A percentile compares a stretch with the other conserved stretches of the same genome.
Evolutionary conservation across 2,329 filamentous ascomycete species (phyloP).

Genomic region (Diaporthe sp.): DNA sequence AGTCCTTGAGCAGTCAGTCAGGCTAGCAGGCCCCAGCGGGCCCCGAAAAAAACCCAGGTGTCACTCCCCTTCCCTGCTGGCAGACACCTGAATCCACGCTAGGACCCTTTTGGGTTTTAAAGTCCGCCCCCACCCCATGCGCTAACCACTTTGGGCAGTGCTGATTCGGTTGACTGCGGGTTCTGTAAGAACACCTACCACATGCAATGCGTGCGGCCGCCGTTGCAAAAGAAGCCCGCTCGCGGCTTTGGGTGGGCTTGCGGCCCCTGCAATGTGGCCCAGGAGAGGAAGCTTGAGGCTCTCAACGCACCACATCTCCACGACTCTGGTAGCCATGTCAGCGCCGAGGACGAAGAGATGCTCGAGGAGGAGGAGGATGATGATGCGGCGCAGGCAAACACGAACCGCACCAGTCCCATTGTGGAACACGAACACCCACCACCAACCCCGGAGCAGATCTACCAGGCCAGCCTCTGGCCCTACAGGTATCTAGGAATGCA

Average conservation of each 20-base stretch:
- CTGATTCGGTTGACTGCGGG: conserved; percentile 96
- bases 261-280: conserved; percentile 94
- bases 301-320: conserved; percentile 83
- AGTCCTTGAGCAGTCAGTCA: conserved; percentile 26
- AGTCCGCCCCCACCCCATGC: conserved; percentile 18
- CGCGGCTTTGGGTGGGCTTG: conserved; percentile 99
- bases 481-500: conserved; percentile 97
- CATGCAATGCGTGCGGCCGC: conserved; percentile 96
- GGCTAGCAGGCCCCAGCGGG: conserved; percentile 22
- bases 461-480: conserved; percentile 94
- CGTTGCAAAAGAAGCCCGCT: conserved; percentile 93
- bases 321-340: conserved; percentile 73
- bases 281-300: conserved; percentile 92
- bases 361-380: conserved; percentile 84
- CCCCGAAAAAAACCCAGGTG: conserved; percentile 29
- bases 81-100: conserved; percentile 34
- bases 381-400: conserved; percentile 65
- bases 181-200: conserved; percentile 96
- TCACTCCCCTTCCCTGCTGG: conserved; percentile 26
- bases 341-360: conserved; percentile 74
- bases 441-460: conserved; percentile 86
- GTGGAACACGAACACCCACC: conserved; percentile 69
- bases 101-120: conserved; percentile 26
- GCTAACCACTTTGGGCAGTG: conserved; percentile 61
- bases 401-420: conserved; percentile 75